These are phyloP conservation scores for Myriosclerotinia duriaeana DNA, from an alignment of 2,329 filamentous ascomycete species.

Conservation along the genomic window DNA sequence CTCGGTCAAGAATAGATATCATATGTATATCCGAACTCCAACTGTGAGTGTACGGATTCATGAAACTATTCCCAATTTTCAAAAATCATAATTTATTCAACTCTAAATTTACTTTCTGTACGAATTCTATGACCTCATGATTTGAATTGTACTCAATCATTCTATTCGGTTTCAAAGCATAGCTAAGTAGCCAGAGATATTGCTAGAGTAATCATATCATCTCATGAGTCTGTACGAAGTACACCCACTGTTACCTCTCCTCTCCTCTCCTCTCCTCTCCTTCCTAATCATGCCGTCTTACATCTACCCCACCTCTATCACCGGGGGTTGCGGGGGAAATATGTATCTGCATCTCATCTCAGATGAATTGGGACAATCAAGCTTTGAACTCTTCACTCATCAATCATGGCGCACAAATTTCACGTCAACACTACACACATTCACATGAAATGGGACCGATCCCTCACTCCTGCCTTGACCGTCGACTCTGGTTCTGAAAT, in stretches of 20 bases:
- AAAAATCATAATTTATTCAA: too few relatives aligned
- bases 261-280: neutral
- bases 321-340: neutral
- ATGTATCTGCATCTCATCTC: neutral
- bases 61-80: too few relatives aligned
- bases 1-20: too few relatives aligned
- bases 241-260: too few relatives aligned
- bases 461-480: constrained; percentile 47
- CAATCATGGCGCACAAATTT: constrained; percentile 29
- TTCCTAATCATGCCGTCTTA: neutral
- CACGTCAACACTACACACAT: constrained; percentile 32
- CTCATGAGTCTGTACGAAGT: too few relatives aligned
- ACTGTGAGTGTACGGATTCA: too few relatives aligned
- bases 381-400: neutral
- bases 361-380: neutral
- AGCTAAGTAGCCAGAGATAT: too few relatives aligned
- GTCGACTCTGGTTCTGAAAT: constrained; percentile 50
- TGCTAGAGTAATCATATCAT: too few relatives aligned
- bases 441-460: constrained; percentile 52
- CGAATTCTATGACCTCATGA: too few relatives aligned
- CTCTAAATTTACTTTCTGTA: too few relatives aligned
- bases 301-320: constrained; percentile 7
- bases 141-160: too few relatives aligned
- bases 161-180: too few relatives aligned
- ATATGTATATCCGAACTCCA: neutral